A percentile compares a stretch with the other conserved stretches of the same genome.
These are phyloP conservation scores for Acacia crassicarpa DNA, from an alignment of 306 rosid genomes.

Conservation along the genomic window DNA sequence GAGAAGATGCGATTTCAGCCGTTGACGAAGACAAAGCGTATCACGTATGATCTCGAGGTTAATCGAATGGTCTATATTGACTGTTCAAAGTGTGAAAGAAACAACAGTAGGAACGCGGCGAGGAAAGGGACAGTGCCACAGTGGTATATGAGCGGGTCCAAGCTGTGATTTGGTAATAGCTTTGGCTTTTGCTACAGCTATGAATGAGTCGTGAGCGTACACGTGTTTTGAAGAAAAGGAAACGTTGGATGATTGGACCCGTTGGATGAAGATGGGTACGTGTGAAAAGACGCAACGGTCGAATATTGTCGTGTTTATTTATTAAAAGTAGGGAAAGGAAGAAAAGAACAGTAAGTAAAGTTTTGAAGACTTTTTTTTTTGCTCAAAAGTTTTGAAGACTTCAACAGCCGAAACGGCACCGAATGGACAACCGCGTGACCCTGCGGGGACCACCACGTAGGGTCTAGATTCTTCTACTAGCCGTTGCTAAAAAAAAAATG, in stretches of 20 bases:
- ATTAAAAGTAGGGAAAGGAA: background rate
- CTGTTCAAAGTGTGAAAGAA: background rate
- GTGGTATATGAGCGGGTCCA: constrained; percentile 16
- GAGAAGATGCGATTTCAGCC: constrained; percentile 17
- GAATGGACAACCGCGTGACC: constrained; percentile 1
- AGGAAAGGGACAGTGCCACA: background rate
- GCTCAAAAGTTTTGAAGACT: background rate
- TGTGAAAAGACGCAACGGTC: constrained; percentile 46
- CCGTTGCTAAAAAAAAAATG: background rate
- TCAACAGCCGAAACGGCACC: background rate
- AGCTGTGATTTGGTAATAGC: constrained; percentile 21
- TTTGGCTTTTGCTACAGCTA: constrained; percentile 21
- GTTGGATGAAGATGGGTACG: constrained; percentile 4
- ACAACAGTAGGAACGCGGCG: background rate
- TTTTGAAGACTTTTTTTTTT: background rate
- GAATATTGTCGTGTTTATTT: background rate
- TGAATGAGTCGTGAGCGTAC: constrained; percentile 23
- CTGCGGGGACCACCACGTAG: background rate
- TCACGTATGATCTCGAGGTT: background rate
- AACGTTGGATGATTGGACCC: background rate
- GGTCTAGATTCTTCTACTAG: constrained; percentile 5
- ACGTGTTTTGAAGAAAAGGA: background rate
- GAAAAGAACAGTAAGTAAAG: background rate
- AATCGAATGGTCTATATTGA: constrained; percentile 25
- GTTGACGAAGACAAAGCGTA: constrained; percentile 1